phyloP scores from a whole-genome alignment of 176 grass and related monocot species.

The Musa troglodytarum region DNA sequence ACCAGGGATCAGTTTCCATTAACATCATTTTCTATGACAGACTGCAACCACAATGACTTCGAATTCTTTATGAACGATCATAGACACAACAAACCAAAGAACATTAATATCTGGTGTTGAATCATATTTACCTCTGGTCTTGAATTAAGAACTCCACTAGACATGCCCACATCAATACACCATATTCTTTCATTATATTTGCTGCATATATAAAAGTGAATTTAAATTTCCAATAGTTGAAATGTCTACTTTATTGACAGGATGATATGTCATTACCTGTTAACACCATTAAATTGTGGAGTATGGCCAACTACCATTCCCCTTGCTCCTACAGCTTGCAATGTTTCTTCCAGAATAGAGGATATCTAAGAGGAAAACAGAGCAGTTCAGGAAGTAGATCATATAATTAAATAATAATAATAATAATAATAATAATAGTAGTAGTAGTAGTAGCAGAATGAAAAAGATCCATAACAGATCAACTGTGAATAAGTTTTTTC shows the following conservation, averaged over 20 bases:
- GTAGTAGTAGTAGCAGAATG: too few species aligned
- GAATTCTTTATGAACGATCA: too few species aligned
- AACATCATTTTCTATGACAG: too few species aligned
- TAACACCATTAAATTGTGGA: slow-evolving; percentile 65
- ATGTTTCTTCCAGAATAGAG: slow-evolving; percentile 59
- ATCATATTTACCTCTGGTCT: slow-evolving; percentile 65
- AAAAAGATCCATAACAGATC: neutral
- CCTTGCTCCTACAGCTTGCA: slow-evolving; percentile 61
- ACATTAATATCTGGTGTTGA: neutral
- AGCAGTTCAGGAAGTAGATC: neutral
- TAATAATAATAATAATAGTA: too few species aligned
- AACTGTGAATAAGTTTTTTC: neutral
- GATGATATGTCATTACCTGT: slow-evolving; percentile 45
- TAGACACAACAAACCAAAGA: neutral
- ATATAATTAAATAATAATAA: neutral
- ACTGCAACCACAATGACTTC: too few species aligned
- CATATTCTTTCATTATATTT: slow-evolving; percentile 78
- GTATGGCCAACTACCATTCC: slow-evolving; percentile 95
- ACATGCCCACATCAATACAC: slow-evolving; percentile 97
- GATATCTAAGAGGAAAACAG: slow-evolving; percentile 51
- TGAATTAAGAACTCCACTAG: slow-evolving; percentile 72
- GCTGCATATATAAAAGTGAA: slow-evolving; percentile 35
- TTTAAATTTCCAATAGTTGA: neutral
- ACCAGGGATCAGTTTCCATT: too few species aligned
- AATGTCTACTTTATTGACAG: neutral